Percentiles rank a stretch among this genome's conserved stretches.
These are phyloP conservation scores for Phyllachora maydis DNA, from an alignment of 2,329 filamentous ascomycete genomes.

Conservation along the genomic window DNA sequence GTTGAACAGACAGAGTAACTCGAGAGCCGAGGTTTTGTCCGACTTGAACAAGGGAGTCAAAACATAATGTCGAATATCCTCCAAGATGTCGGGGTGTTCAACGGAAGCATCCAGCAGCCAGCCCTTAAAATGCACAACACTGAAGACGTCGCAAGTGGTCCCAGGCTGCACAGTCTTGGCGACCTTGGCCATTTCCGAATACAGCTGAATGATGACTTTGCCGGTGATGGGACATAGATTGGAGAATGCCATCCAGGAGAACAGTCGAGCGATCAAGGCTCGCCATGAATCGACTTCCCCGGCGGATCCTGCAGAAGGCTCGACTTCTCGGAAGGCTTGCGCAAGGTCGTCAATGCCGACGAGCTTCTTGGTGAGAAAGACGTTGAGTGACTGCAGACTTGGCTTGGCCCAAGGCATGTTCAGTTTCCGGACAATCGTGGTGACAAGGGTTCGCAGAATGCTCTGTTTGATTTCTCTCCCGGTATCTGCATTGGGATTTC, in stretches of 20 bases:
- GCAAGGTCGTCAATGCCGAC: constrained; percentile 25
- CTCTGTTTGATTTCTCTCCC: constrained; percentile 17
- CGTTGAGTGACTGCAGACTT: constrained; percentile 44
- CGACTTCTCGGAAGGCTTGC: constrained; percentile 16
- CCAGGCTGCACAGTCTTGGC: too few relatives aligned
- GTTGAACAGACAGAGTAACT: constrained; percentile 32
- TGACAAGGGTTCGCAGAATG: constrained; percentile 30
- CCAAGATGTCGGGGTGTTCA: constrained; percentile 28
- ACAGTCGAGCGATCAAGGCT: constrained; percentile 12
- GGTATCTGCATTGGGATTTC: constrained; percentile 22
- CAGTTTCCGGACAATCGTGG: constrained; percentile 37
- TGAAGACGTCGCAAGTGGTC: constrained; percentile 12
- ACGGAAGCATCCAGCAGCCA: constrained; percentile 32
- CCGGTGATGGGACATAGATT: constrained; percentile 38
- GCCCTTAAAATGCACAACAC: constrained; percentile 26
- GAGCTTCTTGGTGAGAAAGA: constrained; percentile 40
- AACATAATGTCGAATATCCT: constrained; percentile 43
- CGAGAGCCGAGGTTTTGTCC: constrained; percentile 28
- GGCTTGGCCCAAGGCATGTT: constrained; percentile 47
- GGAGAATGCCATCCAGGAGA: constrained; percentile 29
- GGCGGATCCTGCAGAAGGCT: constrained; percentile 7
- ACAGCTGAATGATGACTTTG: too few relatives aligned
- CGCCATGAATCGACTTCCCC: constrained; percentile 9
- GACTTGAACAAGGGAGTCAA: constrained; percentile 40
- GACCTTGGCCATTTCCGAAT: too few relatives aligned